phyloP scores from a whole-genome alignment of 495 filamentous ascomycete species.

The Evernia prunastri region DNA sequence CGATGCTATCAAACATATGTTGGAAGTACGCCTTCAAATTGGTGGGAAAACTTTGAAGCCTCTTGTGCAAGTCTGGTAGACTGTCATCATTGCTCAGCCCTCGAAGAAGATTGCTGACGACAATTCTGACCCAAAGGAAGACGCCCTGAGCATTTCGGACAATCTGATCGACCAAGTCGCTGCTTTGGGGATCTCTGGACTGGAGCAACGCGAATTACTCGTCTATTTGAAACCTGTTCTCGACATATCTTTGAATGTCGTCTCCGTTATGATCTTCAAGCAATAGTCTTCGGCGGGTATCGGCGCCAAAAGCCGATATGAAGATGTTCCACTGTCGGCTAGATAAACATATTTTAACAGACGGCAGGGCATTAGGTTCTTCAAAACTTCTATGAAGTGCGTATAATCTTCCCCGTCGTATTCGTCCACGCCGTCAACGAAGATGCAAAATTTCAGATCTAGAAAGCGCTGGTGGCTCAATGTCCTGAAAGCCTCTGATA shows the following conservation, averaged over 20 bases:
- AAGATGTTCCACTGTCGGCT: conserved; percentile 47
- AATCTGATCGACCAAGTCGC: conserved; percentile 14
- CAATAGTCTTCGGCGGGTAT: conserved; percentile 4
- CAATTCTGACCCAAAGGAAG: conserved; percentile 40
- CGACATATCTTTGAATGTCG: conserved; percentile 17
- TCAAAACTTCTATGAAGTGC: conserved; percentile 26
- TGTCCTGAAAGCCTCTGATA: conserved; percentile 1
- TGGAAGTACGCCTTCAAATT: conserved; percentile 30
- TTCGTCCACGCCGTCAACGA: conserved; percentile 49
- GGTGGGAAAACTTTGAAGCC: conserved; percentile 27
- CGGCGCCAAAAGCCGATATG: conserved; percentile 31
- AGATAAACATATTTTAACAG: conserved; percentile 45
- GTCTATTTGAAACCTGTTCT: conserved; percentile 5
- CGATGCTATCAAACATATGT: conserved; percentile 25
- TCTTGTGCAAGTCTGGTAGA: conserved; percentile 22
- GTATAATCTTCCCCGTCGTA: conserved; percentile 24
- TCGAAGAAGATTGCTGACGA: conserved; percentile 27
- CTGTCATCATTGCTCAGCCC: conserved; percentile 32
- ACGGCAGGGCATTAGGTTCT: conserved; percentile 17
- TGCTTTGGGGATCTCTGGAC: neutral
- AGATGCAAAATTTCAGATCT: conserved; percentile 37
- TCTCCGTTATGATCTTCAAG: conserved; percentile 17
- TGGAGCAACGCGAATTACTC: neutral
- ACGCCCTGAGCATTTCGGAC: conserved; percentile 27
- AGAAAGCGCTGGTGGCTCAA: neutral